Evolutionary conservation across 2,329 filamentous ascomycete species (phyloP).

Genomic region (Colletotrichum liaoningense): DNA sequence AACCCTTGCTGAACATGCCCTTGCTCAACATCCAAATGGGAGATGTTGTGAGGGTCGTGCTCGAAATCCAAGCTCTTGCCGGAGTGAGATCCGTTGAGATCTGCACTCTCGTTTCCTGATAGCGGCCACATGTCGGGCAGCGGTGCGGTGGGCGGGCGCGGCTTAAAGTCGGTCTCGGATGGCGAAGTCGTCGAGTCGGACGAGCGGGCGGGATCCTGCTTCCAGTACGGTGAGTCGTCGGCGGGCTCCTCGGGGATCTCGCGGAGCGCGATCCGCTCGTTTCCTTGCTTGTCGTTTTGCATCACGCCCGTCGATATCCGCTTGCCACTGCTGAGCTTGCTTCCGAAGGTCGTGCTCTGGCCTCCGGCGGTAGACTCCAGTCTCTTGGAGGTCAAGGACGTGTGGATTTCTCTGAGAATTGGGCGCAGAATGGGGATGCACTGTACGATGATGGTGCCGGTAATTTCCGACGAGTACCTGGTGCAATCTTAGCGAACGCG

Average conservation of each 20-base stretch:
- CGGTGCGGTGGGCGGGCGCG: conserved; percentile 29
- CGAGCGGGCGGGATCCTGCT: not conserved
- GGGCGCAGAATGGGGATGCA: conserved; percentile 64
- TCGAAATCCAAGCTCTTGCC: conserved; percentile 23
- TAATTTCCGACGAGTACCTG: conserved; percentile 61
- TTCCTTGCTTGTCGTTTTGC: conserved; percentile 20
- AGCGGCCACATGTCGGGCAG: conserved; percentile 28
- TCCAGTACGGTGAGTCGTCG: conserved; percentile 11
- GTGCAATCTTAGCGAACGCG: not conserved
- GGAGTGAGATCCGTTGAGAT: conserved; percentile 13
- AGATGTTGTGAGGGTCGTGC: not conserved
- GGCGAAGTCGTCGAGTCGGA: conserved; percentile 11
- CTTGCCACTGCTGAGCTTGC: conserved; percentile 33
- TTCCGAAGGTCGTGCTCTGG: conserved; percentile 28
- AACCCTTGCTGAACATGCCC: conserved; percentile 13
- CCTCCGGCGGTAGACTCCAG: conserved; percentile 32
- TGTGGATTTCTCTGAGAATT: conserved; percentile 46
- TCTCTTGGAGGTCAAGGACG: conserved; percentile 34
- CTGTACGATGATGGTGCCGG: conserved; percentile 66
- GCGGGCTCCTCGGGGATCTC: conserved; percentile 34
- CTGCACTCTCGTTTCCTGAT: conserved; percentile 15
- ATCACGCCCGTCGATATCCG: conserved; percentile 17
- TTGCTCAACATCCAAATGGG: conserved; percentile 12
- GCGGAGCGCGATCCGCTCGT: conserved; percentile 34
- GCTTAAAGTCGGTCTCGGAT: conserved; percentile 18